Percentiles rank a stretch among this genome's conserved stretches.
These are phyloP conservation scores for Acanthamoeba castellanii DNA, from an alignment of 208 protist species.

Conservation along the genomic window DNA sequence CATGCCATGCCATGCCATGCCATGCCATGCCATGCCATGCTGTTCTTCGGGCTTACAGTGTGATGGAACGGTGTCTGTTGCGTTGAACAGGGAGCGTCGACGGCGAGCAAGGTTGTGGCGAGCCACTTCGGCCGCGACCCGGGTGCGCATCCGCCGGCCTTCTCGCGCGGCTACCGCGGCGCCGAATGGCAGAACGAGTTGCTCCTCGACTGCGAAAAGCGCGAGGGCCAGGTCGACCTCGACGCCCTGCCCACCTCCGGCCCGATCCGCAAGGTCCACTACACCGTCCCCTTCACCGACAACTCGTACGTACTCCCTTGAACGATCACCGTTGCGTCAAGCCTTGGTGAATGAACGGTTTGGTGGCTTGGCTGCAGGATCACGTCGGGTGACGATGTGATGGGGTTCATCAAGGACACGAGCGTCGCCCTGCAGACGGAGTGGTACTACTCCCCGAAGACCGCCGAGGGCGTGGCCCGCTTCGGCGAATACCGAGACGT, in stretches of 20 bases:
- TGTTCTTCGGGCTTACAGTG: neutral
- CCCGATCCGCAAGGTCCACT: conserved; percentile 38
- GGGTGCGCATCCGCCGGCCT: conserved; percentile 14
- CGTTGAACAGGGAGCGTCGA: neutral
- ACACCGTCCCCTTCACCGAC: conserved; percentile 64
- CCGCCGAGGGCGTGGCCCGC: conserved; percentile 5
- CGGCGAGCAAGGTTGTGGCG: neutral
- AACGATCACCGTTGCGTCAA: neutral
- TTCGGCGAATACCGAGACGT: conserved; percentile 62
- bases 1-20: no score
- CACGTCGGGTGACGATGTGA: conserved; percentile 47
- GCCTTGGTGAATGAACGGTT: neutral
- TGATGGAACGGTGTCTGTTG: neutral
- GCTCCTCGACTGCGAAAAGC: conserved; percentile 36
- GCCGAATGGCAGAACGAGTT: conserved; percentile 67
- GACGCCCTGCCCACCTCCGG: neutral
- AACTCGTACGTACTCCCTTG: neutral
- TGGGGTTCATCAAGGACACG: conserved; percentile 51
- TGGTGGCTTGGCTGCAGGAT: neutral
- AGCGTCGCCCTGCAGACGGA: conserved; percentile 7
- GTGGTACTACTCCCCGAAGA: conserved; percentile 44
- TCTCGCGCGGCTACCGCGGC: conserved; percentile 31
- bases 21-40: no score
- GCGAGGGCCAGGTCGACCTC: neutral
- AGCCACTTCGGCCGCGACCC: conserved; percentile 57